These are phyloP conservation scores for Lepiota venenata DNA, from an alignment of 768 basidiomycete species.

Conservation along the genomic window DNA sequence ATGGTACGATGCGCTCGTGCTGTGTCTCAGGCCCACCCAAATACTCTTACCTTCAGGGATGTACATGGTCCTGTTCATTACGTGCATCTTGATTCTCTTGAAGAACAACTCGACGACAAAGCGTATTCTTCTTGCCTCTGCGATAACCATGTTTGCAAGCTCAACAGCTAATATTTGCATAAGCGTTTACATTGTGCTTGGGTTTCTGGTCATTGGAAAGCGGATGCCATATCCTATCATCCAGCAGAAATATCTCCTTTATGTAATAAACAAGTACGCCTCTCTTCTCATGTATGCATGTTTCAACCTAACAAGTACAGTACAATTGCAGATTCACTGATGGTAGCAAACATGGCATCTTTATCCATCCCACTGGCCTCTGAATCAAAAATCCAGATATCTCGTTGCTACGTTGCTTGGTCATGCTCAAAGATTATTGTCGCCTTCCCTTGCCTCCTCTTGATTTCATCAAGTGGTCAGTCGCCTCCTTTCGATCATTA, in stretches of 20 bases:
- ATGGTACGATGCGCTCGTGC: background rate
- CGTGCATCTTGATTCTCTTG: slow-evolving; percentile 29
- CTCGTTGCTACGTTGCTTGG: slow-evolving; percentile 38
- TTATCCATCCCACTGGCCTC: background rate
- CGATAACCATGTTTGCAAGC: slow-evolving; percentile 30
- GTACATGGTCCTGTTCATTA: slow-evolving; percentile 32
- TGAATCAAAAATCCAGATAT: slow-evolving; percentile 16
- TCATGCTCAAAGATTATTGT: slow-evolving; percentile 25
- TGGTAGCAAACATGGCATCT: background rate
- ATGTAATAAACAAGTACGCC: slow-evolving; percentile 35
- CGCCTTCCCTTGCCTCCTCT: slow-evolving; percentile 23
- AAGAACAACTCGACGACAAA: slow-evolving; percentile 19
- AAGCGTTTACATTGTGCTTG: slow-evolving; percentile 28
- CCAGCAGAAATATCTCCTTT: slow-evolving; percentile 31
- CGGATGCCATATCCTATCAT: slow-evolving; percentile 15
- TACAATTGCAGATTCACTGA: slow-evolving; percentile 13
- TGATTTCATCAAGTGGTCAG: slow-evolving; percentile 30
- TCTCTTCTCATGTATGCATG: background rate
- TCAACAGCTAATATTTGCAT: slow-evolving; percentile 30
- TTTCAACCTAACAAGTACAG: background rate
- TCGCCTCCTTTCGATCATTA: background rate
- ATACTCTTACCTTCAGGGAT: slow-evolving; percentile 21
- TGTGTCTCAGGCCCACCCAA: background rate
- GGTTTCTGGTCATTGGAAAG: slow-evolving; percentile 16
- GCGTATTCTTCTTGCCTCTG: slow-evolving; percentile 25